Conservation (phyloP, 441 rosid genomes). For the Viola pubescens region DNA sequence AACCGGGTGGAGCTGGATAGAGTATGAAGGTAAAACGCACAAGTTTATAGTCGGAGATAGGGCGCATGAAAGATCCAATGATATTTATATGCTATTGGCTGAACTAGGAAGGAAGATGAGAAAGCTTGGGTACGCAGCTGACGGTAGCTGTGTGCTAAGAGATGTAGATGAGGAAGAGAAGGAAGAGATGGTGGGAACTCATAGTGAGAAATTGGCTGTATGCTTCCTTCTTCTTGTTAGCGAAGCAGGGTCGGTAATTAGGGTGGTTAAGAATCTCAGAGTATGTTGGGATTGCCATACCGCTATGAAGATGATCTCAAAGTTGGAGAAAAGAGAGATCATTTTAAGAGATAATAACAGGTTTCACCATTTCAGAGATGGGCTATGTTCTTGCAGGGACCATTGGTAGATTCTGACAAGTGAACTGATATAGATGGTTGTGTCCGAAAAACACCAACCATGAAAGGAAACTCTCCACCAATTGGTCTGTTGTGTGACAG, state of each 20-base stretch:
- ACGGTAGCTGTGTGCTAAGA: slow-evolving; percentile 27
- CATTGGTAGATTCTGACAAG: too few species aligned
- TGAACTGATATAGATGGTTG: too few species aligned
- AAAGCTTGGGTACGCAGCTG: slow-evolving; percentile 24
- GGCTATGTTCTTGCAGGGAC: too few species aligned
- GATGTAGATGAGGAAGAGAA: slow-evolving; percentile 31
- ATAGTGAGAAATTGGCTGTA: slow-evolving; percentile 65
- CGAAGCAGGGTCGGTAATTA: slow-evolving; percentile 23
- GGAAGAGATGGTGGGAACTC: slow-evolving; percentile 31
- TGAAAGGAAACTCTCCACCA: too few species aligned
- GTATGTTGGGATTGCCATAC: too few species aligned
- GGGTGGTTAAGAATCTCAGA: too few species aligned
- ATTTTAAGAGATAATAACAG: too few species aligned
- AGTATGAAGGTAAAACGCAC: slow-evolving; percentile 20
- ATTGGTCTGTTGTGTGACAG: too few species aligned
- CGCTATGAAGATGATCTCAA: too few species aligned
- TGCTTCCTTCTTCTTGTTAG: slow-evolving; percentile 51
- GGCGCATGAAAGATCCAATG: slow-evolving; percentile 32
- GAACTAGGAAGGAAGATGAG: slow-evolving; percentile 24
- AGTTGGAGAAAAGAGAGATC: too few species aligned
- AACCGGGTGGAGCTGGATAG: not conserved
- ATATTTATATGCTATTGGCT: slow-evolving; percentile 24
- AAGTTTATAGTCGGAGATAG: slow-evolving; percentile 56
- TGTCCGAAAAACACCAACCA: too few species aligned
- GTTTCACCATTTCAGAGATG: too few species aligned